Evolutionary conservation across 495 filamentous ascomycete genomes (phyloP).

Genomic region (Xylaria scruposa): DNA sequence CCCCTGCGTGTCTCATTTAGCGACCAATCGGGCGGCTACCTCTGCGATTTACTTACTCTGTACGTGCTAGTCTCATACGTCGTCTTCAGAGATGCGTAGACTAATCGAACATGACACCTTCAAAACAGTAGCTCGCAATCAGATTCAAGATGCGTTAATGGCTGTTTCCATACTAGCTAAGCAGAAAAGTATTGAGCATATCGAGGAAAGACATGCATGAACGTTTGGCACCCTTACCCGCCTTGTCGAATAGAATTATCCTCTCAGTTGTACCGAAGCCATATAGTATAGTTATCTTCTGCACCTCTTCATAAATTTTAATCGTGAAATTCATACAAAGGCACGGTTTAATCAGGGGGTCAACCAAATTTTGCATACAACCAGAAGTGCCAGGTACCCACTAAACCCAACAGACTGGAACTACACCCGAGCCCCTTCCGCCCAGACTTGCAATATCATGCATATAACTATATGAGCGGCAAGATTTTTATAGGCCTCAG

Average conservation of each 20-base stretch:
- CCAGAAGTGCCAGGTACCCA: too few species aligned
- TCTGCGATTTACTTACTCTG: neutral
- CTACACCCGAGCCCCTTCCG: too few species aligned
- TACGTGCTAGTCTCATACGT: too few species aligned
- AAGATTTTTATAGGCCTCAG: too few species aligned
- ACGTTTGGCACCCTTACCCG: neutral
- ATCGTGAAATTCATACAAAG: too few species aligned
- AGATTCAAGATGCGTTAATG: neutral
- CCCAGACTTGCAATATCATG: too few species aligned
- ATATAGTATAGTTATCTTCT: neutral
- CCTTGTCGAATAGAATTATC: neutral
- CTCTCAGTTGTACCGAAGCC: neutral
- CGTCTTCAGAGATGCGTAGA: neutral
- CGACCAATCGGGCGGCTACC: constrained; percentile 10
- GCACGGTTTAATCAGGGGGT: too few species aligned
- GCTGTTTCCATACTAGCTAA: neutral
- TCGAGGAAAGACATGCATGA: neutral
- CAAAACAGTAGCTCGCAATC: neutral
- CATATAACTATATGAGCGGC: too few species aligned
- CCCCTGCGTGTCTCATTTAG: neutral
- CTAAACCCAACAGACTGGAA: too few species aligned
- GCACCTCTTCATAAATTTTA: neutral
- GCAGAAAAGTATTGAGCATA: neutral
- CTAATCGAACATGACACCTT: neutral
- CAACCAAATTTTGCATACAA: too few species aligned